Base-by-base conservation (phyloP, 441 rosid species). In the Erodium moschatum region DNA sequence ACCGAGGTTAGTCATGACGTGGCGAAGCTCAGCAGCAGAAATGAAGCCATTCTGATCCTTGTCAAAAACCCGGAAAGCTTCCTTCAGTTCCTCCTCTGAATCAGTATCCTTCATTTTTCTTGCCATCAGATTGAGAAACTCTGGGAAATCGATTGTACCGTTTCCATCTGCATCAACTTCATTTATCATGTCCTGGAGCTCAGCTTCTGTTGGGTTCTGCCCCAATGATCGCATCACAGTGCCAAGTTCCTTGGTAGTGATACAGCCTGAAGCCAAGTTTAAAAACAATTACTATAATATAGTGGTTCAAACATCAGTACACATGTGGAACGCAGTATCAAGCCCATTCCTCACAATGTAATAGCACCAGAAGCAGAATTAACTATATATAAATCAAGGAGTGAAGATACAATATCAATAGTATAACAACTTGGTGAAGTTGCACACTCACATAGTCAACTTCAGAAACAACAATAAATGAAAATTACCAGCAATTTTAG, bases 221-320 rank as follows among this genome's bases (percentile, higher is more conserved):
- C 92, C 92, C 0, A 87, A 83, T n/a, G 92, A 87, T 63, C 92
- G 81, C 92, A 87, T 87, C 79, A 87, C 92, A 2, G 92, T 87
- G 0, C 92, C 92, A 15, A 87, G 84, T 79, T 87, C 92, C 83
- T 87, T 87, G 33, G 92, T 87, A 70, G 92, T 87, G 64, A 87
- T 87, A 81, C 92, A 84, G 75, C 92, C 92, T 87, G 73, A 69
- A 80, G 40, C 52, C 29, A 56, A 60, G 29, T 48, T 48, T 13
- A 13, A 48, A n/a, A 48, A 48, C 18, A 48, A 18, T 48, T 48
- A 12, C 56, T 48, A 40, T 6, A 6, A 5, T 2, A 6, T 3
- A 7, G 21, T 21, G 11, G 46, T 40, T 1, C 46, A 40, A 58
- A 7, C 16, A 21, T 15, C 27, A 15, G 0, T 8, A 13, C 13